Base-by-base conservation (phyloP, 345 rosid species). In the Salix koriyanagi region DNA sequence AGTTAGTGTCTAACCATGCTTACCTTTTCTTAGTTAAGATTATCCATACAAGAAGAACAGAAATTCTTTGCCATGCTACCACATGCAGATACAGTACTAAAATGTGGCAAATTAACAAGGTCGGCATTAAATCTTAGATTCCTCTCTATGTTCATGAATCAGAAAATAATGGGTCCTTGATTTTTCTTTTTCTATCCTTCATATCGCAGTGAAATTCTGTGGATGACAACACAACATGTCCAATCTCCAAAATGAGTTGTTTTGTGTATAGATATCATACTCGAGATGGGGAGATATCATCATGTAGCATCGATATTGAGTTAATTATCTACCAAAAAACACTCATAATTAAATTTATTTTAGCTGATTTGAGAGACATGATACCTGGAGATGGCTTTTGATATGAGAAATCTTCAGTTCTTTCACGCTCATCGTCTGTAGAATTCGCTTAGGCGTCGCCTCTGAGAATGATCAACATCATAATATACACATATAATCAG, bases 341-440 rank as follows among this genome's bases (percentile, higher is more conserved):
- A 58, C 64, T 23, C 10, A 58, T 58, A 58, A 58, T 58, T 36
- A 5, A 5, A 36, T 36, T 36, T 36, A 36, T 36, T 36, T 36
- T 36, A n/a, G 64, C 28, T 58, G 64, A n/a, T 9, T 3, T 23
- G 64, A 58, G 28, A 58, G 28, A 58, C 64, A 46, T 30, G 32
- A 30, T 79, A 87, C 90, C 90, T 87, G 88, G 41, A 87, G 88
- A 82, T 87, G 90, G 79, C 90, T 87, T 76, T 87, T 87, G 73
- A 87, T 75, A 70, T 87, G 90, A 77, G 83, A 83, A 76, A 87
- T 85, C 60, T 56, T 75, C 73, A 87, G 85, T 67, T 84, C 88
- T 32, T 76, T 81, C 1, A 83, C 83, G 54, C 74, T 69, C 88
- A 87, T 87, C 81, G 64, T 69, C 84, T 82, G 87, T 73, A 87